These are phyloP conservation scores for Paramecium caudatum DNA, from an alignment of 73 alveolate genomes.

Conservation along the genomic window DNA sequence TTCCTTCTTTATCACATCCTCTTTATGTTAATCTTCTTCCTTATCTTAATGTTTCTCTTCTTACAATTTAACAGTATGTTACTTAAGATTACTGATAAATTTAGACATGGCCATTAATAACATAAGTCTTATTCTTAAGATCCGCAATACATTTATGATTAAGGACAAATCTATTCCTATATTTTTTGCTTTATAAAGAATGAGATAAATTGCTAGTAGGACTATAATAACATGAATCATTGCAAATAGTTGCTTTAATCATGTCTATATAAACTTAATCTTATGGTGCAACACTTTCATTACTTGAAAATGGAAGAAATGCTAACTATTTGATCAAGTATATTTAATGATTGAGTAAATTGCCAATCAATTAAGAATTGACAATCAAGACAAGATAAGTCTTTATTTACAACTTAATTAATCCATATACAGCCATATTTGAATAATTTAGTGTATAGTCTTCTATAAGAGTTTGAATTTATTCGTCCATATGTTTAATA, in stretches of 20 bases:
- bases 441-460: constrained; percentile 1
- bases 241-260: neutral
- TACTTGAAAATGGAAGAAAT: neutral
- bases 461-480: neutral
- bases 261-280: neutral
- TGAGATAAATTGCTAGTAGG: neutral
- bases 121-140: neutral
- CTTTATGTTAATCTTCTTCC: constrained; percentile 98
- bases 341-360: neutral
- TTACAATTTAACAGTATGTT: constrained; percentile 24
- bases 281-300: neutral
- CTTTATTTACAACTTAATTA: neutral
- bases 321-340: constrained; percentile 17
- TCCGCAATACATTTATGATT: neutral
- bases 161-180: constrained; percentile 14
- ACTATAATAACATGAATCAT: constrained; percentile 31
- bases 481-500: neutral
- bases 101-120: neutral
- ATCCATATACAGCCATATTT: neutral
- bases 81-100: neutral
- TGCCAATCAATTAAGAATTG: constrained; percentile 6
- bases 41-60: constrained; percentile 92
- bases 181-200: neutral
- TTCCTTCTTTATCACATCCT: constrained; percentile 98
- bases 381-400: neutral